A percentile compares a stretch with the other conserved stretches of the same genome.
phyloP scores from a whole-genome alignment of 2,329 filamentous ascomycete species.

The Colletotrichum sansevieriae region DNA sequence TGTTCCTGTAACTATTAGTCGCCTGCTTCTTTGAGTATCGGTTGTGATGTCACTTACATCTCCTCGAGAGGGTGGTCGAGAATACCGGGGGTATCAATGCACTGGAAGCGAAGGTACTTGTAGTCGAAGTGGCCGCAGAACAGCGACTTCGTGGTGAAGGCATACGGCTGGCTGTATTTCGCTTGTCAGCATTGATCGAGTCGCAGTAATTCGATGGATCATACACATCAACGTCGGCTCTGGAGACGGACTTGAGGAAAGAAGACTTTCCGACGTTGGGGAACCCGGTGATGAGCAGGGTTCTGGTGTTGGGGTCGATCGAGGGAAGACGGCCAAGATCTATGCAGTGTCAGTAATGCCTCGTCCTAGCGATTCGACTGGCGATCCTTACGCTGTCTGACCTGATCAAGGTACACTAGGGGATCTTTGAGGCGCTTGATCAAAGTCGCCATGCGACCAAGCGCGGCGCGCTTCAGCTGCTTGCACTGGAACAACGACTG shows the following conservation, averaged over 20 bases:
- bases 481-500: slow-evolving; percentile 99
- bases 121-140: slow-evolving; percentile 99
- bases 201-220: neutral
- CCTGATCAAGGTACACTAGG: slow-evolving; percentile 59
- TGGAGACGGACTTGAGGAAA: slow-evolving; percentile 75
- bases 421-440: slow-evolving; percentile 95
- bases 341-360: slow-evolving; percentile 8
- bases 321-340: slow-evolving; percentile 96
- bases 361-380: slow-evolving; percentile 47
- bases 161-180: slow-evolving; percentile 98
- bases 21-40: neutral
- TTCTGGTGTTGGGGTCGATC: slow-evolving; percentile 98
- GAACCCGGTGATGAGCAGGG: slow-evolving; percentile 95
- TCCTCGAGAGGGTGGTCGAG: slow-evolving; percentile 97
- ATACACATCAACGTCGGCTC: slow-evolving; percentile 37
- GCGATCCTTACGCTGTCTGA: slow-evolving; percentile 56
- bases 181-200: slow-evolving; percentile 60
- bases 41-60: slow-evolving; percentile 55
- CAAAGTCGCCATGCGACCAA: slow-evolving; percentile 98
- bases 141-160: slow-evolving; percentile 97
- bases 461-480: slow-evolving; percentile 94
- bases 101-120: slow-evolving; percentile 90
- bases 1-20: slow-evolving; percentile 71
- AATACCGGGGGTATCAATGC: slow-evolving; percentile 98
- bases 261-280: slow-evolving; percentile 98